A percentile compares a stretch with the other conserved stretches of the same genome.
phyloP scores from a whole-genome alignment of 176 grass and related monocot species.

The Cenchrus americanus region DNA sequence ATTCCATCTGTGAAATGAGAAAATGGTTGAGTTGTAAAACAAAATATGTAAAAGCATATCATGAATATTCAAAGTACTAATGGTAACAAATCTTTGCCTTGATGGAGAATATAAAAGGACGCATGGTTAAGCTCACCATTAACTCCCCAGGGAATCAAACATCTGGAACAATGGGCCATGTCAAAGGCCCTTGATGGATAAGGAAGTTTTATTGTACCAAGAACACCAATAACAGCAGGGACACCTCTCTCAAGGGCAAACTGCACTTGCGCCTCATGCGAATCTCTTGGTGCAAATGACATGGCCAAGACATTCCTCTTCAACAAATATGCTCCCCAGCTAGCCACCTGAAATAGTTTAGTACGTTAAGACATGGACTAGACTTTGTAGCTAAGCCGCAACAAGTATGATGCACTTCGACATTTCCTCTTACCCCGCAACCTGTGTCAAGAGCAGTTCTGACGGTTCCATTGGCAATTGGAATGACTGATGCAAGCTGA shows the following conservation, averaged over 20 bases:
- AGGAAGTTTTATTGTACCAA: slow-evolving; percentile 87
- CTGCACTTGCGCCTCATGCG: slow-evolving; percentile 93
- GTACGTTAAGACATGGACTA: slow-evolving; percentile 18
- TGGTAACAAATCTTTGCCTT: background rate
- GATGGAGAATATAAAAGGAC: slow-evolving; percentile 32
- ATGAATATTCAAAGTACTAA: background rate
- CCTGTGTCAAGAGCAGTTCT: slow-evolving; percentile 95
- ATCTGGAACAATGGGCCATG: slow-evolving; percentile 98
- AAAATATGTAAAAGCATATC: slow-evolving; percentile 10
- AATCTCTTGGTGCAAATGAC: slow-evolving; percentile 96
- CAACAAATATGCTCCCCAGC: slow-evolving; percentile 93
- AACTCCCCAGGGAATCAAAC: slow-evolving; percentile 89
- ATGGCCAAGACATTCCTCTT: slow-evolving; percentile 92
- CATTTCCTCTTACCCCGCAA: slow-evolving; percentile 68
- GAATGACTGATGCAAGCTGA: slow-evolving; percentile 82
- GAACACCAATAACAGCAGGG: slow-evolving; percentile 86
- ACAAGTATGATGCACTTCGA: slow-evolving; percentile 3
- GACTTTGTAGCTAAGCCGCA: background rate
- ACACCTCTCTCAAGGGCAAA: slow-evolving; percentile 98
- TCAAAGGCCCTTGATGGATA: slow-evolving; percentile 95
- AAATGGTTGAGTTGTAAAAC: slow-evolving; percentile 17
- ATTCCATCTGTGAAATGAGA: slow-evolving; percentile 67
- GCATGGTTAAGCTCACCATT: slow-evolving; percentile 59
- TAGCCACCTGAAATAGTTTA: slow-evolving; percentile 78
- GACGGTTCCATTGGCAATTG: slow-evolving; percentile 84